Evolutionary conservation across 1,284 basidiomycete species (phyloP), one percentile per base, ranked within the genome.

Genomic region (Irpex sp.): DNA sequence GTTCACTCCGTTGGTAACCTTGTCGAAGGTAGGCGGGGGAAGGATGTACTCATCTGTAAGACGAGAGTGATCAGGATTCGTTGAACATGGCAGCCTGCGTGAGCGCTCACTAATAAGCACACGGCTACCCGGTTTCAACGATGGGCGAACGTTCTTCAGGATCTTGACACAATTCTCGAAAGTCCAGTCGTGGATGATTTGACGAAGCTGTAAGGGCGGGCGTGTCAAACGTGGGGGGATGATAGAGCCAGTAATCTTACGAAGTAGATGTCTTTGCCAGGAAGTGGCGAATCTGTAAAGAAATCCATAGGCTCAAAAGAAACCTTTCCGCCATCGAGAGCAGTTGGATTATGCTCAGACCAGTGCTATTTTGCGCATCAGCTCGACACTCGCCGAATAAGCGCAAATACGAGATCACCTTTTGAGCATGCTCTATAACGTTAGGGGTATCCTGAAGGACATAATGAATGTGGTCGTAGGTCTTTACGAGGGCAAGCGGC

Each of bases 231-330:
- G 36, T 8, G 49, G 56, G 19, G 17, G 57, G 59, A 9, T 59
- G 15, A n/a, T n/a, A 19, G 49, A 17, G 8, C 3, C 19, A 21
- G 51, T 7, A 60, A 60, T 9, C 80, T 61, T 60, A 82, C 82
- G 66, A 81, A 81, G 65, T 82, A 84, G 8, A 79, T 72, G 57
- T 83, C 77, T 39, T 77, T 76, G 0, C 71, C 75, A 17, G 68
- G 62, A 15, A 79, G 74, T 1, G 81, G 81, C 17, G 72, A 63
- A 53, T 77, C 75, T 46, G 70, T 68, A 43, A 84, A 78, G 69
- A 83, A 84, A 65, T 84, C 77, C n/a, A 83, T 67, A 1, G 76
- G 64, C 21, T 75, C 67, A 55, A 83, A 79, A 26, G 75, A 65
- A 4, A 82, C 72, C 3, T 70, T 72, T 2, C 72, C 70, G 21